Evolutionary conservation across 2,329 filamentous ascomycete species (phyloP), one percentile per base, ranked within the genome.

Genomic region (Fusarium longipes): DNA sequence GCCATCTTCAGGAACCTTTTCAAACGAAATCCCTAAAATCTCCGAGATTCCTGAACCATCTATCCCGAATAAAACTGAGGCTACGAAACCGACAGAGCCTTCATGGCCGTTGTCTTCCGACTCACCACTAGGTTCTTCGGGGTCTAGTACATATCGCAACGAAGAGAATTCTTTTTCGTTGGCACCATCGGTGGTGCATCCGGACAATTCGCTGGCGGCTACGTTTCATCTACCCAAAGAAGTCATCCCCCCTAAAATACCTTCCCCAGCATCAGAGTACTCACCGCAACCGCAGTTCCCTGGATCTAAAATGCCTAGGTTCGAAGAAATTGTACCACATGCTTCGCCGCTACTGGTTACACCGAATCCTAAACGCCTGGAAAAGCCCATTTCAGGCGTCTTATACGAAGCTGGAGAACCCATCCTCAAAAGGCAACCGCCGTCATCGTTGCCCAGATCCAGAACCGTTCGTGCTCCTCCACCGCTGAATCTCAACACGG

Each of bases 91-190:
- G 7, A n/a, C 33, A 22, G 51, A 63, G 44, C 30, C 58, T 40
- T 35, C 58, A 14, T 63, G 60, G 60, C 60, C 60, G 7, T 63
- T 63, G 15, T 58, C 60, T 12, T 63, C 60, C 18, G 59, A 39
- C 24, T 63, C 60, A 12, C 59, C 60, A 22, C 39, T 51, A 30
- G 60, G 48, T 24, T 63, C 60, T 5, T 63, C 60, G 20, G 60
- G 51, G n/a, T 63, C 58, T 8, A 63, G 58, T 44, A 64, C 44
- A 36, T 63, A 57, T 25, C 58, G 39, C n/a, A 44, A 35, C 17
- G 58, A 63, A 51, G 44, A 63, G 20, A 57, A 35, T 27, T 29
- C 60, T 17, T 38, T 58, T 17, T 29, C 58, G 27, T 42, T 51
- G 12, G 33, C 32, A 8, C 15, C 51, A 29, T 51, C 51, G 3